These are phyloP conservation scores for Eragrostis curvula DNA, from an alignment of 176 grass and related monocot genomes.

Conservation along the genomic window DNA sequence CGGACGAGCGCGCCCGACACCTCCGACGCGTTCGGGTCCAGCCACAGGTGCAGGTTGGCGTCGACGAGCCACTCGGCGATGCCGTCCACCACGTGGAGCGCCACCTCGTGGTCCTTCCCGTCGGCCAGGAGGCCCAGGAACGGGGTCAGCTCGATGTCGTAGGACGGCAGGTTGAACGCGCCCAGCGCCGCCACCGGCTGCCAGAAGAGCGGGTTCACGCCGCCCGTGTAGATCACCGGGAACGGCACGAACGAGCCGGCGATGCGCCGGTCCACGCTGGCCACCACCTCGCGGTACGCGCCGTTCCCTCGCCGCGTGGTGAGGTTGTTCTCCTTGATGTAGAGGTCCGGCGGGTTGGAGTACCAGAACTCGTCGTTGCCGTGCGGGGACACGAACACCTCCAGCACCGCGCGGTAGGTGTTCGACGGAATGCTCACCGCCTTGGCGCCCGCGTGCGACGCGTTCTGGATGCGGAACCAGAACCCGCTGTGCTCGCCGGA, in stretches of 20 bases:
- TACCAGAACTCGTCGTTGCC: slow-evolving; percentile 94
- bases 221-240: slow-evolving; percentile 87
- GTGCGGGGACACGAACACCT: slow-evolving; percentile 85
- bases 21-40: slow-evolving; percentile 51
- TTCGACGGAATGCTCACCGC: slow-evolving; percentile 59
- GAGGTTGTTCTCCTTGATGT: slow-evolving; percentile 86
- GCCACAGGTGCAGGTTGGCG: slow-evolving; percentile 92
- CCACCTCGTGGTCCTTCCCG: slow-evolving; percentile 60
- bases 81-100: slow-evolving; percentile 67
- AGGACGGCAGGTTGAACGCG: slow-evolving; percentile 83
- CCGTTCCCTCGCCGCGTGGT: slow-evolving; percentile 71
- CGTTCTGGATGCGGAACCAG: slow-evolving; percentile 89
- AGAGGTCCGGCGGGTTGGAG: slow-evolving; percentile 84
- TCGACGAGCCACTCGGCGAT: slow-evolving; percentile 86
- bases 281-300: slow-evolving; percentile 80
- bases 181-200: slow-evolving; percentile 80
- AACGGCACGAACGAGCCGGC: slow-evolving; percentile 85
- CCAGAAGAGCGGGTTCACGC: slow-evolving; percentile 97
- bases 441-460: slow-evolving; percentile 45
- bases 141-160: slow-evolving; percentile 84
- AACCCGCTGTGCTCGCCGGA: slow-evolving; percentile 46
- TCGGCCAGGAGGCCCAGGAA: slow-evolving; percentile 79
- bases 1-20: slow-evolving; percentile 51
- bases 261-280: slow-evolving; percentile 57
- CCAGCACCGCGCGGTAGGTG: slow-evolving; percentile 76